Evolutionary conservation across 116 monocot species (phyloP), one percentile per base, ranked within the genome.

Genomic region (Zostera marina): DNA sequence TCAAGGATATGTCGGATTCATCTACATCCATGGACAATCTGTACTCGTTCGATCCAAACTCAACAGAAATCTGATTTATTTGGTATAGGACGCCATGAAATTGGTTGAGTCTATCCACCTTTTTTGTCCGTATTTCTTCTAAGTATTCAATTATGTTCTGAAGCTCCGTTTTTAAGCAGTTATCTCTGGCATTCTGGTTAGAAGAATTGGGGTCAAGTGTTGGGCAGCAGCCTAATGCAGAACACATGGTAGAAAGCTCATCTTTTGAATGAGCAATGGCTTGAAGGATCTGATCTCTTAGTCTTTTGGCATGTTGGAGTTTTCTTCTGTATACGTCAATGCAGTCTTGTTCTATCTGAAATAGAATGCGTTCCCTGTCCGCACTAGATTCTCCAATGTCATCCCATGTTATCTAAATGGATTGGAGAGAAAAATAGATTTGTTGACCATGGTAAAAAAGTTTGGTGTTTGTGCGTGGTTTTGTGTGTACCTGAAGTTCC

Each of bases 191-290:
- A 32, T 32, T 32, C 32, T 32, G 32, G 32, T 1, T 32, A 32
- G 32, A 32, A 32, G 32, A 32, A 32, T 59, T 67, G 25, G 69
- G 60, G 56, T 71, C 70, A 19, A 79, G 63, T 0, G 75, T 63
- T 16, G 63, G 54, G 53, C 86, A 79, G 20, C 82, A 79, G 20
- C 82, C 86, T 63, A 86, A 54, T 41, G 79, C 62, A 53, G 86
- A 82, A 48, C 79, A 82, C 3, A 85, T 80, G 45, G 63, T 59
- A 5, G 77, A 79, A 41, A 91, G 63, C 64, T 91, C 91, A 19
- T 79, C 82, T 67, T 91, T 77, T 8, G 65, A 43, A 58, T 82
- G 80, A 41, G 82, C 79, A 71, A 91, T 80, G 9, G 72, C 49
- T 63, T 69, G 76, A 44, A 58, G 68, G 22, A 91, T 68, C 44